phyloP scores from a whole-genome alignment of 805 yeast species.

The Diddensiella caesifluorescens region DNA sequence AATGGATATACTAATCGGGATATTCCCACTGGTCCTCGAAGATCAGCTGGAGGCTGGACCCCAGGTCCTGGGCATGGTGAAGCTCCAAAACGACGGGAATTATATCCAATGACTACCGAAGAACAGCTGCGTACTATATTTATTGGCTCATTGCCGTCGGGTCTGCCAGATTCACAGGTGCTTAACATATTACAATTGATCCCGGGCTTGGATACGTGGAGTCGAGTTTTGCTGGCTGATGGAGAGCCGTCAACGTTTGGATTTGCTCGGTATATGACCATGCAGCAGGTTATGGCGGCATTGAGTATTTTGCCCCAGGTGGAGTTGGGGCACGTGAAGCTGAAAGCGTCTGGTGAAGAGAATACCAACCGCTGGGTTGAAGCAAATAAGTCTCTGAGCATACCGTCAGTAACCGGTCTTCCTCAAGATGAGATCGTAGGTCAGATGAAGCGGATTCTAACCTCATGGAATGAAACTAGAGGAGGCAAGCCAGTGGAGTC shows the following conservation, averaged over 20 bases:
- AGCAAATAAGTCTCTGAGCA: neutral
- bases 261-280: constrained; percentile 17
- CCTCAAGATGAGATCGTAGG: neutral
- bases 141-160: constrained; percentile 17
- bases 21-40: too few species aligned
- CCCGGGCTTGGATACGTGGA: constrained; percentile 19
- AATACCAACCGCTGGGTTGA: constrained; percentile 13
- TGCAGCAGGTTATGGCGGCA: constrained; percentile 18
- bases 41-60: neutral
- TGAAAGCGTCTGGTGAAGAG: constrained; percentile 6
- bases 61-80: neutral
- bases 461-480: neutral
- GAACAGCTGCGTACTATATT: constrained; percentile 21
- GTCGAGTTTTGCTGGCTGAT: constrained; percentile 13
- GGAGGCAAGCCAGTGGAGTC: neutral
- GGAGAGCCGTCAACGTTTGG: constrained; percentile 18
- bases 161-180: constrained; percentile 15
- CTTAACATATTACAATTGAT: constrained; percentile 11
- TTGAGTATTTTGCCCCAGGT: constrained; percentile 18
- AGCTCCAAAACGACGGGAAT: neutral
- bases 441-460: neutral
- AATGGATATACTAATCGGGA: too few species aligned
- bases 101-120: constrained; percentile 15
- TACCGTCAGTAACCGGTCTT: neutral
- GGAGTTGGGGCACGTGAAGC: neutral